Evolutionary conservation across 2,329 filamentous ascomycete species (phyloP).

Genomic region (Fusarium papillatum): DNA sequence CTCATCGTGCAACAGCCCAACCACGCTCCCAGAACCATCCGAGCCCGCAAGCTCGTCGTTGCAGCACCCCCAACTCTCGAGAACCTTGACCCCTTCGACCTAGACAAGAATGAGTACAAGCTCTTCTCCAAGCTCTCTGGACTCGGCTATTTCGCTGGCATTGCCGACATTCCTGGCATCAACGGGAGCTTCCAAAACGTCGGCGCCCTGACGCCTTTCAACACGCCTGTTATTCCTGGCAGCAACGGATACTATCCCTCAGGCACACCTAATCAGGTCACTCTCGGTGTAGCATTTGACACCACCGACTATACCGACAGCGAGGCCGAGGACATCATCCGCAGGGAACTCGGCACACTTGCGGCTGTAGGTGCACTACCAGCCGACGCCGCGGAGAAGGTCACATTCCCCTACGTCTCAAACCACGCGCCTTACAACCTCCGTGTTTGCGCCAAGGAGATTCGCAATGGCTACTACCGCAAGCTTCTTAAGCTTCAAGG

Average conservation of each 20-base stretch:
- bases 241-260: conserved; percentile 5
- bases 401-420: conserved; percentile 8
- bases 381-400: conserved; percentile 3
- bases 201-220: conserved; percentile 1
- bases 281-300: conserved; percentile 13
- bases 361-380: conserved; percentile 2
- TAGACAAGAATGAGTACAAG: neutral
- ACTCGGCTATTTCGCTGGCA: conserved; percentile 20
- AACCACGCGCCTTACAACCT: conserved; percentile 33
- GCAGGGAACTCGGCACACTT: conserved; percentile 19
- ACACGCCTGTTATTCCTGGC: conserved; percentile 23
- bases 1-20: conserved; percentile 5
- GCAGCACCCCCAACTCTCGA: conserved; percentile 34
- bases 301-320: conserved; percentile 8
- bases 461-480: conserved; percentile 22
- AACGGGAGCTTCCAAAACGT: conserved; percentile 23
- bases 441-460: conserved; percentile 14
- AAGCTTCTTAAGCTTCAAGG: conserved; percentile 27
- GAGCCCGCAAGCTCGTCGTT: conserved; percentile 32
- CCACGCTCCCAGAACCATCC: conserved; percentile 1
- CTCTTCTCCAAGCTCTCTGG: conserved; percentile 31
- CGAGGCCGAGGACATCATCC: conserved; percentile 13
- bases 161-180: conserved; percentile 26
- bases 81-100: conserved; percentile 17
- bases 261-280: conserved; percentile 4